phyloP scores from a whole-genome alignment of 2,329 filamentous ascomycete species.

The Talaromyces sp. region DNA sequence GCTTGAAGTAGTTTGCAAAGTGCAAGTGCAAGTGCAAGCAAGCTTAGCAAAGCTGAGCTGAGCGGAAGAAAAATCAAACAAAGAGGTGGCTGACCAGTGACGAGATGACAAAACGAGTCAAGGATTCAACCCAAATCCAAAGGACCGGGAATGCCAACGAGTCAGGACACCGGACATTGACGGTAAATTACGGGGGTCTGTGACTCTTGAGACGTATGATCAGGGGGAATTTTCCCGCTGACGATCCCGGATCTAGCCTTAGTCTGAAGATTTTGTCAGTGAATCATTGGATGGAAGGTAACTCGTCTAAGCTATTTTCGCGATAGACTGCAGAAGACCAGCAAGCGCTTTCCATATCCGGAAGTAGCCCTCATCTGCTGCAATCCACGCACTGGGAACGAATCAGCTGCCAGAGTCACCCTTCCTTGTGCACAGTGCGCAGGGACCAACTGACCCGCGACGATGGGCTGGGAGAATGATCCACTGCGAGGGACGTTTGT shows the following conservation, averaged over 20 bases:
- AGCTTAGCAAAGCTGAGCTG: background rate
- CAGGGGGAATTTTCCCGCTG: background rate
- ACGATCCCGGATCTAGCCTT: background rate
- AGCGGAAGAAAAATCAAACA: background rate
- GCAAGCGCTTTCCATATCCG: background rate
- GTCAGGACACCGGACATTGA: background rate
- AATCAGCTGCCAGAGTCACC: background rate
- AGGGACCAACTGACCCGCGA: slow-evolving; percentile 8
- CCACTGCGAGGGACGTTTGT: background rate
- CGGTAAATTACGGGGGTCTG: background rate
- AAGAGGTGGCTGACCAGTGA: background rate
- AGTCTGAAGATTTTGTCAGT: background rate
- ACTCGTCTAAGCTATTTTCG: background rate
- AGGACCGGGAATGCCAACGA: slow-evolving; percentile 5
- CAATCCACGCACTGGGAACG: background rate
- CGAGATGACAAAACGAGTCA: background rate
- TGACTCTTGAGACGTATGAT: background rate
- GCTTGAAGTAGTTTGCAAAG: background rate
- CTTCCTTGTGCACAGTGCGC: background rate
- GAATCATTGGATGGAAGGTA: background rate
- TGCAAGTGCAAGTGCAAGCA: too few species aligned
- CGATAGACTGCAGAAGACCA: background rate
- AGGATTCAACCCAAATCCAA: background rate
- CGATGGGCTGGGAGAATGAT: slow-evolving; percentile 9
- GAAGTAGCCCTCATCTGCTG: background rate